Percentiles rank a stretch among this genome's conserved stretches.
Evolutionary conservation across 2,329 filamentous ascomycete genomes (phyloP).

Genomic region (Fusarium sp.): DNA sequence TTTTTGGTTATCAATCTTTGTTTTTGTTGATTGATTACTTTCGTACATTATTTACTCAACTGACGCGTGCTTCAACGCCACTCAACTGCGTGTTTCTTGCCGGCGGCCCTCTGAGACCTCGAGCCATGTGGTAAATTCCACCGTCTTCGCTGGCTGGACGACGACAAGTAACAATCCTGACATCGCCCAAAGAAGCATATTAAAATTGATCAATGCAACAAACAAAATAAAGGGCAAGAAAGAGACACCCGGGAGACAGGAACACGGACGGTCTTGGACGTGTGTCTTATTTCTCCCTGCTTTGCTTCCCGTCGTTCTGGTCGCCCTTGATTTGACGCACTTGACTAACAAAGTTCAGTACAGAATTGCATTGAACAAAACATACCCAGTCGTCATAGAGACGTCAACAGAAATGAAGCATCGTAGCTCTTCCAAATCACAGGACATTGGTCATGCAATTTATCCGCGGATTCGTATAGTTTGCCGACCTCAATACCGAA

Average conservation of each 20-base stretch:
- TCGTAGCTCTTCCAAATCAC: neutral
- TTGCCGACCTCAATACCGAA: neutral
- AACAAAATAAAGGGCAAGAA: neutral
- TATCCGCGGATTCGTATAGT: neutral
- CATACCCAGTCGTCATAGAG: neutral
- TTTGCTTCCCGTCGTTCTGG: conserved; percentile 6
- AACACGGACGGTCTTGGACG: neutral
- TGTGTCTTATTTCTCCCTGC: conserved; percentile 30
- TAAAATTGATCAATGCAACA: neutral
- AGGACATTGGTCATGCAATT: conserved; percentile 3
- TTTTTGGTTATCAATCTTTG: neutral
- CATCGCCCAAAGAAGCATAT: neutral
- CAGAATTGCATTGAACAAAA: neutral
- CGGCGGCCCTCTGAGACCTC: neutral
- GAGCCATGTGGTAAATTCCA: conserved; percentile 16
- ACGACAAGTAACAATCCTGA: conserved; percentile 5
- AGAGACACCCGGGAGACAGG: neutral
- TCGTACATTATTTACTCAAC: neutral
- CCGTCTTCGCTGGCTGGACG: conserved; percentile 27
- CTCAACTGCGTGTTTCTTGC: conserved; percentile 9
- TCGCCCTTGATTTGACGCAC: neutral
- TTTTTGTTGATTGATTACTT: neutral
- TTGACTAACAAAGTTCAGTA: neutral
- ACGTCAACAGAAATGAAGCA: neutral
- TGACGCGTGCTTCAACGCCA: neutral